Conservation (phyloP, 139 green algal species). For the Chlorella vulgaris region DNA sequence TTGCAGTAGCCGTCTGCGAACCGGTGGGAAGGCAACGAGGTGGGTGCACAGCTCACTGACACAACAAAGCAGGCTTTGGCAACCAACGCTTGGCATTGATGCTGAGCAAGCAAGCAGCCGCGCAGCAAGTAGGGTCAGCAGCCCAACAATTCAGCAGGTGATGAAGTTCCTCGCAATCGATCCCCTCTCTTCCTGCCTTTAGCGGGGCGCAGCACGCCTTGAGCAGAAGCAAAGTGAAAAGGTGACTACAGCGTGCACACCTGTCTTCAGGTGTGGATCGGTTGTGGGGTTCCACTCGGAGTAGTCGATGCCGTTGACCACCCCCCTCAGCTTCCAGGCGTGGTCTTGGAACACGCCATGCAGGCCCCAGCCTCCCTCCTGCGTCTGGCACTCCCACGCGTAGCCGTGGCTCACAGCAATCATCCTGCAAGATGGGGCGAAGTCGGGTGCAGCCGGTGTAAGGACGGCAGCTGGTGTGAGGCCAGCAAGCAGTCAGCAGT, state of each 20-base stretch:
- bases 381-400: slow-evolving; percentile 96
- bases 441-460: not conserved
- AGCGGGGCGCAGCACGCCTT: not conserved
- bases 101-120: no score
- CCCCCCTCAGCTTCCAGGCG: slow-evolving; percentile 81
- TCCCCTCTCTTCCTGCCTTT: not conserved
- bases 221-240: not conserved
- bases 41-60: not conserved
- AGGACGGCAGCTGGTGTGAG: no score
- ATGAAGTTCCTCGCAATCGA: no score
- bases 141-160: no score
- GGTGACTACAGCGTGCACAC: slow-evolving; percentile 26
- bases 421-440: slow-evolving; percentile 17
- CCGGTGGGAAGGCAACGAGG: not conserved
- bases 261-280: slow-evolving; percentile 68
- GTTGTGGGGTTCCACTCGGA: slow-evolving; percentile 77
- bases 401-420: slow-evolving; percentile 69
- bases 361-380: slow-evolving; percentile 96
- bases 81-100: not conserved
- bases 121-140: no score
- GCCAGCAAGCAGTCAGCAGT: not conserved
- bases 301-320: slow-evolving; percentile 96
- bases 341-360: slow-evolving; percentile 80
- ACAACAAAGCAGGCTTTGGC: not conserved
- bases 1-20: slow-evolving; percentile 77